These are phyloP conservation scores for Tetrastigma voinierianum DNA, from an alignment of 164 flowering plant genomes.

Conservation along the genomic window DNA sequence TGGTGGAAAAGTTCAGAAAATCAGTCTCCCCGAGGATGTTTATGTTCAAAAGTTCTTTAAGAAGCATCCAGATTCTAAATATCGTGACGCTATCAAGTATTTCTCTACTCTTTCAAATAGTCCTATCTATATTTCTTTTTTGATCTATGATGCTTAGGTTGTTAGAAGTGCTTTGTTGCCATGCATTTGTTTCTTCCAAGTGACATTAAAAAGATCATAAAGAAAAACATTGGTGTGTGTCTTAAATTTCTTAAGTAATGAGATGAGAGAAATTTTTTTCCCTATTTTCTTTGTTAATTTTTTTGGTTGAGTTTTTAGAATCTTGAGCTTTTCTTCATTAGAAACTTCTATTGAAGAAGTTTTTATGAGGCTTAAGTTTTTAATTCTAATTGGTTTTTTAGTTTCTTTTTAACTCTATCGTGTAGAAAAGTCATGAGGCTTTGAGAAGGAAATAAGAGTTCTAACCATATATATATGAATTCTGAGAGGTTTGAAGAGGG, in stretches of 20 bases:
- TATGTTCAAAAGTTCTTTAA: conserved; percentile 65
- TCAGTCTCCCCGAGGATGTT: conserved; percentile 78
- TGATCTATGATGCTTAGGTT: background rate
- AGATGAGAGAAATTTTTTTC: background rate
- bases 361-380: too few relatives aligned
- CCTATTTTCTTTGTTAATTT: too few relatives aligned
- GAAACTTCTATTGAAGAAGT: too few relatives aligned
- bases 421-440: too few relatives aligned
- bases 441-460: too few relatives aligned
- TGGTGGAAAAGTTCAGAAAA: conserved; percentile 50
- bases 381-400: too few relatives aligned
- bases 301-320: too few relatives aligned
- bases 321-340: too few relatives aligned
- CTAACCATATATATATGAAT: too few relatives aligned
- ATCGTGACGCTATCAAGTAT: conserved; percentile 81
- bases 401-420: too few relatives aligned
- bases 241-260: background rate
- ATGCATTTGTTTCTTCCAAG: background rate
- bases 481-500: too few relatives aligned
- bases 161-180: background rate
- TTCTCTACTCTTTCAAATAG: background rate
- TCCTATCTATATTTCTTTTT: background rate
- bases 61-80: conserved; percentile 66
- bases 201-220: background rate
- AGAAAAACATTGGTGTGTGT: background rate